phyloP scores from a whole-genome alignment of 2,329 filamentous ascomycete species.

The Diaporthe citriasiana region DNA sequence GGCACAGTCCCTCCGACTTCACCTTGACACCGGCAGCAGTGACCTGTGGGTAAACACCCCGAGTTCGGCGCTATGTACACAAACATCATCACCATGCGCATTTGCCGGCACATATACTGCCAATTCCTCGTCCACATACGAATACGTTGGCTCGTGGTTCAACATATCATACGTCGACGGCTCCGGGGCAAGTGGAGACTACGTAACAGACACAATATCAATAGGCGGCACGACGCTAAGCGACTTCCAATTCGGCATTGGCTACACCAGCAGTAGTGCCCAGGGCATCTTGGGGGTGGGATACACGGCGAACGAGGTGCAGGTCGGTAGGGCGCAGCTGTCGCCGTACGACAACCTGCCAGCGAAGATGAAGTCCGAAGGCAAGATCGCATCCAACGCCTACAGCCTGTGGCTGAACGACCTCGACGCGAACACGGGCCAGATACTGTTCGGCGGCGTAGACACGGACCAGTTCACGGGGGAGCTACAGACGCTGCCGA shows the following conservation, averaged over 20 bases:
- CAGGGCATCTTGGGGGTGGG: slow-evolving; percentile 90
- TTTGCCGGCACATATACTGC: slow-evolving; percentile 77
- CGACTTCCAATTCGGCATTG: slow-evolving; percentile 79
- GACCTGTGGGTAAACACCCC: slow-evolving; percentile 80
- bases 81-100: slow-evolving; percentile 65
- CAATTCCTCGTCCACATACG: slow-evolving; percentile 81
- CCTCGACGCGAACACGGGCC: slow-evolving; percentile 74
- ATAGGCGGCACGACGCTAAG: slow-evolving; percentile 68
- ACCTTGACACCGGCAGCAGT: slow-evolving; percentile 78
- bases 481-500: slow-evolving; percentile 74
- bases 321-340: slow-evolving; percentile 69
- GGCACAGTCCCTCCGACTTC: slow-evolving; percentile 67
- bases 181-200: slow-evolving; percentile 82
- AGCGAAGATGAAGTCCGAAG: slow-evolving; percentile 71
- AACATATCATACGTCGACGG: slow-evolving; percentile 92
- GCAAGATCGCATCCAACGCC: slow-evolving; percentile 74
- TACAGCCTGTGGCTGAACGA: slow-evolving; percentile 85
- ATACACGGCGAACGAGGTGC: slow-evolving; percentile 83
- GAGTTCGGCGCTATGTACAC: slow-evolving; percentile 71
- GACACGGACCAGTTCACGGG: slow-evolving; percentile 76
- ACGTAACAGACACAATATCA: slow-evolving; percentile 79
- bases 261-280: slow-evolving; percentile 70
- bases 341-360: slow-evolving; percentile 78
- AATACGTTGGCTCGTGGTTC: slow-evolving; percentile 81
- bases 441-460: slow-evolving; percentile 81